These are phyloP conservation scores for Millerozyma miso DNA, from an alignment of 805 yeast species.

Conservation along the genomic window DNA sequence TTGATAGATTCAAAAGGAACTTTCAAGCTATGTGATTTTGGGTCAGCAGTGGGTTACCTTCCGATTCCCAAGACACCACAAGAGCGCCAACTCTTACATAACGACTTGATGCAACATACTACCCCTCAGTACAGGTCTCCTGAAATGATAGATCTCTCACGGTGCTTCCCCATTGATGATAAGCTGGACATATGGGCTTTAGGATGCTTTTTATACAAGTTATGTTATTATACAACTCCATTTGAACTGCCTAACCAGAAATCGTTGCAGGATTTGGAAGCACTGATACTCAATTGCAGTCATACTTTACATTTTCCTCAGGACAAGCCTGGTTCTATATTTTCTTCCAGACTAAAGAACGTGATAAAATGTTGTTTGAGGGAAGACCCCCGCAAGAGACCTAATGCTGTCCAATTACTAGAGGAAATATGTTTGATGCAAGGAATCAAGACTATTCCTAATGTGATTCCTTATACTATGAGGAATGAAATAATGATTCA, in stretches of 20 bases:
- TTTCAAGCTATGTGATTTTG: slow-evolving; percentile 78
- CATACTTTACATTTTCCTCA: slow-evolving; percentile 40
- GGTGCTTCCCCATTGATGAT: slow-evolving; percentile 71
- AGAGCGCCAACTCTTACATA: slow-evolving; percentile 56
- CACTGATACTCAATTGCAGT: slow-evolving; percentile 56
- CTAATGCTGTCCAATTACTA: slow-evolving; percentile 66
- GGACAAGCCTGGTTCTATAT: slow-evolving; percentile 47
- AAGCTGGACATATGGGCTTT: slow-evolving; percentile 85
- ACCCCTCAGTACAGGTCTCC: slow-evolving; percentile 85
- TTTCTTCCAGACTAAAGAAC: slow-evolving; percentile 59
- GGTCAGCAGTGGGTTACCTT: slow-evolving; percentile 65
- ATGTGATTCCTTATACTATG: slow-evolving; percentile 39
- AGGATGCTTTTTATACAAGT: slow-evolving; percentile 71
- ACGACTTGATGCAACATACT: slow-evolving; percentile 72
- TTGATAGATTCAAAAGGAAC: slow-evolving; percentile 54
- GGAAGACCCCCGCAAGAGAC: slow-evolving; percentile 67
- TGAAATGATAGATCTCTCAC: slow-evolving; percentile 72
- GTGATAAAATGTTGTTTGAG: slow-evolving; percentile 57
- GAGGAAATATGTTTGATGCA: slow-evolving; percentile 65
- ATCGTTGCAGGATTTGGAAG: slow-evolving; percentile 43
- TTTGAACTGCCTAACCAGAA: slow-evolving; percentile 52
- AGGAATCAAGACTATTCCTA: slow-evolving; percentile 37
- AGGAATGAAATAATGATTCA: slow-evolving; percentile 7
- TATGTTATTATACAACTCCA: slow-evolving; percentile 81
- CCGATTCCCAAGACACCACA: slow-evolving; percentile 60